Base-by-base conservation (phyloP, 352 stramenopile genomes). In the Pythium aristosporum region DNA sequence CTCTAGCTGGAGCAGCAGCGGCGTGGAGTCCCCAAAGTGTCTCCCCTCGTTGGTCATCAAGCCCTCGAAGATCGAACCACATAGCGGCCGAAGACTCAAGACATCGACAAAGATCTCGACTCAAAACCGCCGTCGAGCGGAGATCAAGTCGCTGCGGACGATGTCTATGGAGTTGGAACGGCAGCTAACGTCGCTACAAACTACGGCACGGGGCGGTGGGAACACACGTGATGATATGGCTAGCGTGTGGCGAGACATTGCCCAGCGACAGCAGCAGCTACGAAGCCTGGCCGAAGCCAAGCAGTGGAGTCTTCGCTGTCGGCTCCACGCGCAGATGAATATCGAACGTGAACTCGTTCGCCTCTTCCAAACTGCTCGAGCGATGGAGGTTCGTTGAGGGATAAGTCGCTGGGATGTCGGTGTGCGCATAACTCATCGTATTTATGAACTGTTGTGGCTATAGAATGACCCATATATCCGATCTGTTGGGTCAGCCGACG, bases 21-120 rank as follows among this genome's bases (percentile, higher is more conserved):
- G 16, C 6, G 5, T 9, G 39, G 39, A n/a, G 2, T 46, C 39
- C 12, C 39, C 39, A 10, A 9, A 10, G 21, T 11, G 39, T 6
- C 18, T 46, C 9, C 39, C 39, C 5, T n/a, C 13, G 39, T n/a
- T 46, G 16, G 32, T 30, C 4, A 21, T 50, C 44, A 55, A 64
- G 23, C 44, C 44, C 1, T 42, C 9, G 21, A 48, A 18, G 36
- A n/a, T 46, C 39, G 13, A 46, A 46, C 1, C 39, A 6, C 12
- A 11, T 25, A 20, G 32, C 15, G 20, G 15, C 4, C 41, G 58
- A 3, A 30, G 54, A 39, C 60, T 66, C 39, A 60, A 66, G 50
- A 50, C 60, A 7, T 66, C 60, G 39, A 66, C 60, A 16, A 56
- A 32, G n/a, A 6, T 16, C 8, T 42, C 49, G 12, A 56, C 49